A percentile compares a stretch with the other conserved stretches of the same genome.
Conservation (phyloP, 2,329 filamentous ascomycete genomes). For the Xylariaceae sp. region DNA sequence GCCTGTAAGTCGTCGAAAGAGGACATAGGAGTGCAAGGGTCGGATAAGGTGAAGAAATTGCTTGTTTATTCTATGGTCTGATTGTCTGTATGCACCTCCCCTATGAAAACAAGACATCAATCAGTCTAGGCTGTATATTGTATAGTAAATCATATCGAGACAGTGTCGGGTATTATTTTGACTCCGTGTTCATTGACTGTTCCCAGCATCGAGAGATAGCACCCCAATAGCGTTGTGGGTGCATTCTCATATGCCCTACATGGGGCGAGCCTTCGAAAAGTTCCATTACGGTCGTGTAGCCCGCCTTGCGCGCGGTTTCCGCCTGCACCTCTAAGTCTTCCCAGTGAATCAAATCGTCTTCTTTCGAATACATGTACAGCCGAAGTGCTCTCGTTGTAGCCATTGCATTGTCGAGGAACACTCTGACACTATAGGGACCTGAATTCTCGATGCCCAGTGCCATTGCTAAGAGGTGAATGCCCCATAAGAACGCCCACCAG, state of each 20-base stretch:
- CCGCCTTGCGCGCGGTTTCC: constrained; percentile 40
- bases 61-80: too few relatives aligned
- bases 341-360: constrained; percentile 52
- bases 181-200: constrained; percentile 11
- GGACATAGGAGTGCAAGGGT: too few relatives aligned
- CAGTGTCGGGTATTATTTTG: too few relatives aligned
- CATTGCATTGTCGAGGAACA: constrained; percentile 32
- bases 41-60: too few relatives aligned
- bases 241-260: constrained; percentile 56
- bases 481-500: constrained; percentile 39
- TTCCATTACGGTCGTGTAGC: constrained; percentile 45
- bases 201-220: constrained; percentile 31
- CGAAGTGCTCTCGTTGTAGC: constrained; percentile 36
- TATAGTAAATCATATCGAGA: too few relatives aligned
- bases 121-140: too few relatives aligned
- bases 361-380: constrained; percentile 55
- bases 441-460: constrained; percentile 36
- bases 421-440: constrained; percentile 33
- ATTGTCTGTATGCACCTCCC: too few relatives aligned
- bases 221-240: constrained; percentile 55
- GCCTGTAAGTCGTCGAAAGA: too few relatives aligned
- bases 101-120: too few relatives aligned
- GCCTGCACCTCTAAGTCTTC: constrained; percentile 53
- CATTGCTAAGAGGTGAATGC: constrained; percentile 31
- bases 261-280: constrained; percentile 56